Percentiles rank a stretch among this genome's conserved stretches.
These are phyloP conservation scores for Vanilla planifolia DNA, from an alignment of 106 monocot species.

Conservation along the genomic window DNA sequence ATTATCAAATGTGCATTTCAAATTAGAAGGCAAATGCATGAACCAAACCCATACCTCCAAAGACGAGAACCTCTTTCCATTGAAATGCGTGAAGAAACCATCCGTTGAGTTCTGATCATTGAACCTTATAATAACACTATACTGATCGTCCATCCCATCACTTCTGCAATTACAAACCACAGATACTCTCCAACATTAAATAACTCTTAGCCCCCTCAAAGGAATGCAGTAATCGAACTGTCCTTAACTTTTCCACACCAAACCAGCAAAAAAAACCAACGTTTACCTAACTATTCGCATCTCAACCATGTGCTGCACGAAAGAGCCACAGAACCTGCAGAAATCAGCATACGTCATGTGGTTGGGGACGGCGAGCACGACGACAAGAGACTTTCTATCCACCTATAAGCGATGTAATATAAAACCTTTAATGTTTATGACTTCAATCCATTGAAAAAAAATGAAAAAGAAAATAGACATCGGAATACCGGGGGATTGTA, in stretches of 20 bases:
- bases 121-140: constrained; percentile 73
- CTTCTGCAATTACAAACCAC: constrained; percentile 34
- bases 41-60: constrained; percentile 50
- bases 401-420: constrained; percentile 26
- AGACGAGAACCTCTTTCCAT: constrained; percentile 75
- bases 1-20: background rate
- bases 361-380: constrained; percentile 83
- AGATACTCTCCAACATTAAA: no score
- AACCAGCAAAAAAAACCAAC: background rate
- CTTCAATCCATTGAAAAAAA: no score
- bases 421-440: background rate
- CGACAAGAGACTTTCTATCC: constrained; percentile 69
- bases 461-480: no score
- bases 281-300: constrained; percentile 90
- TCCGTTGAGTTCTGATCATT: constrained; percentile 66
- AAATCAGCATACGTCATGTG: constrained; percentile 99
- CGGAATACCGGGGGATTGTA: constrained; percentile 39
- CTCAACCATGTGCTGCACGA: constrained; percentile 69
- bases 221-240: background rate
- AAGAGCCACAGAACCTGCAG: constrained; percentile 78
- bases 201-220: background rate
- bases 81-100: constrained; percentile 73
- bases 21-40: background rate
- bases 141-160: constrained; percentile 70
- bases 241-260: background rate